Base-by-base conservation (phyloP, 169 alveolate genomes). In the Hepatocystis sp. region DNA sequence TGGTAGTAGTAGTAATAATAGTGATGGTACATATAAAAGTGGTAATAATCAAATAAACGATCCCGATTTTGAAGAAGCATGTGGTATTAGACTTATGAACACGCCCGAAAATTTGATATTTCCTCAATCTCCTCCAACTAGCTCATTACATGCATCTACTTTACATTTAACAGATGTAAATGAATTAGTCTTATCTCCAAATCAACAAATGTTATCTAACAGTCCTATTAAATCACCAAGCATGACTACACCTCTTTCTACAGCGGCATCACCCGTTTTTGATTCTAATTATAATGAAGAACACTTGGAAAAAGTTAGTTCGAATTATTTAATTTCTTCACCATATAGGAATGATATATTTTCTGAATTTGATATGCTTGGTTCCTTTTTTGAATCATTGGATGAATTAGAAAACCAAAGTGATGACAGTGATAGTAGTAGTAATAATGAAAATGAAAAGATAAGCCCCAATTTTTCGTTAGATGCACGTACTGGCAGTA, bases 21-120 rank as follows among this genome's bases (percentile, higher is more conserved):
- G 55, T n/a, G 17, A 47, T 10, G 27, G 28, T 30, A 36, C 63
- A 44, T 46, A 58, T 0, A 71, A 71, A 30, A 51, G 32, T 13
- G 5, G 17, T 21, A 13, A 51, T 10, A 71, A 58, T 46, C 86
- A 71, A 30, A 1, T 71, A 23, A 71, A 71, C 46, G 86, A 71
- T 30, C 86, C 86, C 4, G 86, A 71, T 71, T 71, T 71, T 71
- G 86, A 71, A 44, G 86, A 71, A 36, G 86, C 86, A 27, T 71
- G 86, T 32, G 86, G 58, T 15, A 71, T 71, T 58, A 71, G 86
- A 23, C 76, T 71, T 27, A 58, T 71, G 86, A 71, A 71, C 40
- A 52, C 71, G 0, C 58, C 76, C 47, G 86, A 71, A 19, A 71
- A 71, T 52, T 15, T 71, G 86, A 71, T 40, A 47, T 71, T 71